These are phyloP conservation scores for Vitis hybrid DNA, from an alignment of 177 flowering plant species.

Conservation along the genomic window DNA sequence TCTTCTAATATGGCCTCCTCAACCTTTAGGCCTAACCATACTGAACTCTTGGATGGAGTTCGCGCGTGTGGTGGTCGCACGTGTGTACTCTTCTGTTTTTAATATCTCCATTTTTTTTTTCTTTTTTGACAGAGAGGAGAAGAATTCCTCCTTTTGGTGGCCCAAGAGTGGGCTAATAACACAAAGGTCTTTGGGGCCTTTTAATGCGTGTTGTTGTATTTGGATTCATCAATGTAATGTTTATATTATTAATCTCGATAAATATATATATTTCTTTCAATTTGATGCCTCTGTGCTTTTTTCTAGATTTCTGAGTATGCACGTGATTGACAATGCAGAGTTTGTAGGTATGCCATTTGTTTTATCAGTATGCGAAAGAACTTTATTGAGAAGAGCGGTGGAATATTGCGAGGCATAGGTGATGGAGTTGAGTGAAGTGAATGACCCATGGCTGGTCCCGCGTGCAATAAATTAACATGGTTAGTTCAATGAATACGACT, in stretches of 20 bases:
- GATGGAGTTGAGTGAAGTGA: slow-evolving; percentile 7
- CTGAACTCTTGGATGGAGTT: slow-evolving; percentile 3
- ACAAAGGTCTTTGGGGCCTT: slow-evolving; percentile 60
- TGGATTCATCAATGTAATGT: slow-evolving; percentile 18
- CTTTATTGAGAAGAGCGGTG: slow-evolving; percentile 3
- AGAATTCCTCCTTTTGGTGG: slow-evolving; percentile 15
- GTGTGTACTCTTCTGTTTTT: slow-evolving; percentile 12
- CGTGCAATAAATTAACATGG: slow-evolving; percentile 18
- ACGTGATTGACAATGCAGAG: slow-evolving; percentile 33
- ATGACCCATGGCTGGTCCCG: slow-evolving; percentile 19
- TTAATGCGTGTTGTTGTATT: slow-evolving; percentile 25
- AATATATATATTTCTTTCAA: background rate
- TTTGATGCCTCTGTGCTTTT: background rate
- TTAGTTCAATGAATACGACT: slow-evolving; percentile 18
- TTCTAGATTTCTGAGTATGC: slow-evolving; percentile 19
- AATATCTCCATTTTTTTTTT: slow-evolving; percentile 2
- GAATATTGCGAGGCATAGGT: slow-evolving; percentile 20
- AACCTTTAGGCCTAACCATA: slow-evolving; percentile 17
- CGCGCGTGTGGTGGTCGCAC: slow-evolving; percentile 20
- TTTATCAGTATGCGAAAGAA: slow-evolving; percentile 10
- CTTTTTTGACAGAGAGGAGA: slow-evolving; percentile 16
- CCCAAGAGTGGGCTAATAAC: slow-evolving; percentile 28
- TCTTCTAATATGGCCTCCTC: slow-evolving; percentile 17
- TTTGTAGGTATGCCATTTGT: slow-evolving; percentile 52
- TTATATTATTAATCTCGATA: background rate